Percentiles rank a stretch among this genome's conserved stretches.
Conservation (phyloP, 495 filamentous ascomycete genomes). For the Durotheca rogersii region DNA sequence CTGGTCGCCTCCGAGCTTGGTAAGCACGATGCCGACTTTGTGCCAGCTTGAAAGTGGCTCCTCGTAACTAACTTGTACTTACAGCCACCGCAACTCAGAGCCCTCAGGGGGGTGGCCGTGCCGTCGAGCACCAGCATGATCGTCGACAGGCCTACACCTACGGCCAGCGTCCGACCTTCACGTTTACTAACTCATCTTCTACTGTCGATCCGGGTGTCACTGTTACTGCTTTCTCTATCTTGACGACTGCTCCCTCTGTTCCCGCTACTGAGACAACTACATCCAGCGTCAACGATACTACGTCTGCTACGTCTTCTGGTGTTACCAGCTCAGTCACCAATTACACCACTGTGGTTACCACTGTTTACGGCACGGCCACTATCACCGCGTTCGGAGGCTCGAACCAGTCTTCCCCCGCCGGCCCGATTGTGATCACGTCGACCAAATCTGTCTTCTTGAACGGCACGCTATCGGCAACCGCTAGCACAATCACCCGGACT, state of each 20-base stretch:
- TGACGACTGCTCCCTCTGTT: neutral
- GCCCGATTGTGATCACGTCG: neutral
- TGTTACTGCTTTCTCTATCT: neutral
- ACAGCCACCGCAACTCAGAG: neutral
- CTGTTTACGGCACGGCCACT: slow-evolving; percentile 7
- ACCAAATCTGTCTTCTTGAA: neutral
- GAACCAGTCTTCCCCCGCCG: neutral
- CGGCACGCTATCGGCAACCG: slow-evolving; percentile 1
- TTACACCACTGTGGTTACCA: slow-evolving; percentile 1
- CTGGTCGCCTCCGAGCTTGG: neutral
- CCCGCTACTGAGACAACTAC: slow-evolving; percentile 10
- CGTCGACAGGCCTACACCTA: slow-evolving; percentile 12
- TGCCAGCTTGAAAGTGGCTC: neutral
- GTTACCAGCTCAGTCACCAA: neutral
- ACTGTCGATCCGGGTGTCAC: neutral
- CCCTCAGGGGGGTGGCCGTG: neutral
- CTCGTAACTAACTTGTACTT: neutral
- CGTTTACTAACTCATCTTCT: neutral
- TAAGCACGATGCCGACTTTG: neutral
- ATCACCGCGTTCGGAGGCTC: slow-evolving; percentile 2
- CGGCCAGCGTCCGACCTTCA: slow-evolving; percentile 12
- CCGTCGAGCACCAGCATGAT: neutral
- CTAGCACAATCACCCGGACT: neutral
- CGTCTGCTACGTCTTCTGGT: too few relatives aligned
- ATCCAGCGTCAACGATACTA: neutral